phyloP scores from a whole-genome alignment of 345 rosid genomes.

The Litchi chinensis region DNA sequence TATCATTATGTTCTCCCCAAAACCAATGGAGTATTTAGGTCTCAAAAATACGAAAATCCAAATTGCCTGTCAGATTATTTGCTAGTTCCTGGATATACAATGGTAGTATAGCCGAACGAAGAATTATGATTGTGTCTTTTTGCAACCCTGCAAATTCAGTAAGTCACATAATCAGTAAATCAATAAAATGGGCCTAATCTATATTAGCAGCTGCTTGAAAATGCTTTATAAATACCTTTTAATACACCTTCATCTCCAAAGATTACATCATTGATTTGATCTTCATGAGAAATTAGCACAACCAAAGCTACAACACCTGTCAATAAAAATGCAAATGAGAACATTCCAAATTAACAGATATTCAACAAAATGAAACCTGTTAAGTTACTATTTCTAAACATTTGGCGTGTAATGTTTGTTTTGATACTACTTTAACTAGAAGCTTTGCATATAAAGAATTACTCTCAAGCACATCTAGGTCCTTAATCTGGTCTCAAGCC shows the following conservation, averaged over 20 bases:
- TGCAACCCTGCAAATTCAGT: conserved; percentile 49
- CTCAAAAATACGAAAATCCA: conserved; percentile 6
- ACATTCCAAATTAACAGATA: conserved; percentile 6
- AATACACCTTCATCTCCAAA: conserved; percentile 60
- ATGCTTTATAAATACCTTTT: conserved; percentile 51
- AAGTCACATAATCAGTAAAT: conserved; percentile 18
- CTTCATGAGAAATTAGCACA: conserved; percentile 60
- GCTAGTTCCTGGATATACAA: conserved; percentile 55
- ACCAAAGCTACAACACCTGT: conserved; percentile 75
- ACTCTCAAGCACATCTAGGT: neutral
- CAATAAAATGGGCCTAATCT: conserved; percentile 7
- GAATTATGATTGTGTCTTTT: conserved; percentile 56
- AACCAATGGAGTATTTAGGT: neutral
- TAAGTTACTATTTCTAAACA: neutral
- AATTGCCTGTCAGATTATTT: conserved; percentile 61
- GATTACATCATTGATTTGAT: conserved; percentile 57
- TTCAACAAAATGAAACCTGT: conserved; percentile 2
- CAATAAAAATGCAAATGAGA: conserved; percentile 13
- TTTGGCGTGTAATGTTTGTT: neutral
- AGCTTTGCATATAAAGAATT: neutral
- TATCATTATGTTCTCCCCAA: neutral
- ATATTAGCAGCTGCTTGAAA: conserved; percentile 12
- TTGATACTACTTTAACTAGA: neutral
- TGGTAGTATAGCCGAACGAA: conserved; percentile 55
- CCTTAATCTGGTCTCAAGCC: conserved; percentile 11